phyloP scores from a whole-genome alignment of 495 filamentous ascomycete genomes.

The Trichoderma orchidacearum region DNA sequence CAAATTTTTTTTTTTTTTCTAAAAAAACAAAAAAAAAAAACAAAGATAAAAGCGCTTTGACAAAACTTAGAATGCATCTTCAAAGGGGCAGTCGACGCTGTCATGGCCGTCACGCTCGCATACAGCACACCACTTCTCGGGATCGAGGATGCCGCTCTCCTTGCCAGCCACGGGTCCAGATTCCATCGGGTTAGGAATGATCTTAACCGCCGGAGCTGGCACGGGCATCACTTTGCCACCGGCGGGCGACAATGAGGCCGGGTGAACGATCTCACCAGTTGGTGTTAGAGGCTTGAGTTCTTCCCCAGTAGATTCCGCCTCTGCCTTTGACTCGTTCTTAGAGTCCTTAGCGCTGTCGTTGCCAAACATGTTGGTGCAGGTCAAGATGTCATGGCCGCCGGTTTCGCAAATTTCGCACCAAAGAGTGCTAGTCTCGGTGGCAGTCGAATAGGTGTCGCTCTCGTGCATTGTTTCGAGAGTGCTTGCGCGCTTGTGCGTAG shows the following conservation, averaged over 20 bases:
- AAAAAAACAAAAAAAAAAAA: no score
- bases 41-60: no score
- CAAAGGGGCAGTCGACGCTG: slow-evolving; percentile 89
- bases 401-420: slow-evolving; percentile 98
- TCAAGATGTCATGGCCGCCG: slow-evolving; percentile 85
- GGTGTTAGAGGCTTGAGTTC: slow-evolving; percentile 28
- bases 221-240: slow-evolving; percentile 18
- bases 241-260: slow-evolving; percentile 36
- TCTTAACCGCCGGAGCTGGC: slow-evolving; percentile 12
- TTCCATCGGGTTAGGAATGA: slow-evolving; percentile 48
- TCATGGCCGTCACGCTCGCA: slow-evolving; percentile 95
- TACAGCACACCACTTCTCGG: slow-evolving; percentile 88
- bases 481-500: slow-evolving; percentile 26
- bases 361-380: slow-evolving; percentile 82
- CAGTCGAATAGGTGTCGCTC: slow-evolving; percentile 58
- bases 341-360: slow-evolving; percentile 8
- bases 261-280: slow-evolving; percentile 22
- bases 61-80: slow-evolving; percentile 50
- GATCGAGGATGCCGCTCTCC: slow-evolving; percentile 63
- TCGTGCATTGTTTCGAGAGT: slow-evolving; percentile 51
- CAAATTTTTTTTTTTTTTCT: no score
- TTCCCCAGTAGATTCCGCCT: slow-evolving; percentile 26
- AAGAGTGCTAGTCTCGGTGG: slow-evolving; percentile 54
- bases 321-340: background rate
- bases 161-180: slow-evolving; percentile 71